Conservation (phyloP, 257 asterid species). For the Capsicum baccatum region DNA sequence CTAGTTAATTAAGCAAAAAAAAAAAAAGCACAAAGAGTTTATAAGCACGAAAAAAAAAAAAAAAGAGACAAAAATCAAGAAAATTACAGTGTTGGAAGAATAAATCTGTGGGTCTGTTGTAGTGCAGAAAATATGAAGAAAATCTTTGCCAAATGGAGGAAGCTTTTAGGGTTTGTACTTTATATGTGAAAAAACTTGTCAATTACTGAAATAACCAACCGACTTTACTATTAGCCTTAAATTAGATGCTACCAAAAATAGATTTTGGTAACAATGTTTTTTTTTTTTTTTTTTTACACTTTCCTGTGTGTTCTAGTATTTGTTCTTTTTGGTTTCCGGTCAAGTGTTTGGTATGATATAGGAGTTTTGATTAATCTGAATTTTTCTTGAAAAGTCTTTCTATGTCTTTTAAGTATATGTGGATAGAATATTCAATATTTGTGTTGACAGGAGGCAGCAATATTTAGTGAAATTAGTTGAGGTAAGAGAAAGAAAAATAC, state of each 20-base stretch:
- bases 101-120: background rate
- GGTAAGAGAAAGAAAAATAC: background rate
- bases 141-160: conserved; percentile 4
- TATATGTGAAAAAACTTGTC: too few species aligned
- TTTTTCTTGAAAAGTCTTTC: too few species aligned
- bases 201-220: conserved; percentile 29
- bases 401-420: background rate
- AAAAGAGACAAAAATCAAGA: background rate
- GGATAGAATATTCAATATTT: background rate
- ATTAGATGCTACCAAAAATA: background rate
- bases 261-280: background rate
- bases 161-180: conserved; percentile 6
- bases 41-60: background rate
- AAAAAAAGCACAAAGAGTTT: background rate
- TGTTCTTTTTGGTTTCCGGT: too few species aligned
- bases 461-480: background rate
- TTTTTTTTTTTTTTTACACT: too few species aligned
- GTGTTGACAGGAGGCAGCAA: background rate
- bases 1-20: background rate
- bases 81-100: background rate
- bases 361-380: too few species aligned
- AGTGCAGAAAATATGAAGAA: conserved; percentile 13
- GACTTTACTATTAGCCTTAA: background rate
- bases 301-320: too few species aligned
- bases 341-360: too few species aligned